Conservation (phyloP, 805 yeast genomes). For the Suhomyces faveliae region DNA sequence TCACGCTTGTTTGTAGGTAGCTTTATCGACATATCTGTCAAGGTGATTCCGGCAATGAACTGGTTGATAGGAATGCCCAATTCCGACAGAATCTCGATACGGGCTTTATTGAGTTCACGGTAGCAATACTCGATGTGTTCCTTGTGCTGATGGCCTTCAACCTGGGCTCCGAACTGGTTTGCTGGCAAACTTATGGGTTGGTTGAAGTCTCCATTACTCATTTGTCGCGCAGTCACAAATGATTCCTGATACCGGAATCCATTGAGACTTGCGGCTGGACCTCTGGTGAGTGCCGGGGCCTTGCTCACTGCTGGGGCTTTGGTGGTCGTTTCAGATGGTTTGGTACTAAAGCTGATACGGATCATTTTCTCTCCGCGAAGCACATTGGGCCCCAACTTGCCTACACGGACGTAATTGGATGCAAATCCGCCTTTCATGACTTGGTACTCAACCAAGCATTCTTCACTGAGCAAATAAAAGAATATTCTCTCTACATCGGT, state of each 20-base stretch:
- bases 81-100: conserved; percentile 44
- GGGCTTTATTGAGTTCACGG: conserved; percentile 38
- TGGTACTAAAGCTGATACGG: conserved; percentile 48
- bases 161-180: conserved; percentile 15
- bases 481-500: conserved; percentile 79
- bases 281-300: conserved; percentile 1
- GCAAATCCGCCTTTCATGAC: conserved; percentile 80
- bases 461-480: conserved; percentile 68
- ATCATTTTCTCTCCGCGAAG: conserved; percentile 45
- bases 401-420: conserved; percentile 66
- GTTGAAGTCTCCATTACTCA: conserved; percentile 12
- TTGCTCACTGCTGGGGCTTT: neutral
- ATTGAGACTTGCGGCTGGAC: no score
- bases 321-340: conserved; percentile 8
- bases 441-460: conserved; percentile 67
- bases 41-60: conserved; percentile 28
- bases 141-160: conserved; percentile 15
- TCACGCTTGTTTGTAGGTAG: conserved; percentile 53
- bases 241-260: conserved; percentile 22
- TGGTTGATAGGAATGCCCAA: conserved; percentile 28
- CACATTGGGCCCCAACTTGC: conserved; percentile 53
- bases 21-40: conserved; percentile 54
- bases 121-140: conserved; percentile 28
- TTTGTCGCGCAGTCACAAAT: conserved; percentile 24
- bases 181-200: conserved; percentile 17